A percentile compares a stretch with the other conserved stretches of the same genome.
Evolutionary conservation across 2,329 filamentous ascomycete genomes (phyloP).

Genomic region (Scopulariopsis brevicaulis): DNA sequence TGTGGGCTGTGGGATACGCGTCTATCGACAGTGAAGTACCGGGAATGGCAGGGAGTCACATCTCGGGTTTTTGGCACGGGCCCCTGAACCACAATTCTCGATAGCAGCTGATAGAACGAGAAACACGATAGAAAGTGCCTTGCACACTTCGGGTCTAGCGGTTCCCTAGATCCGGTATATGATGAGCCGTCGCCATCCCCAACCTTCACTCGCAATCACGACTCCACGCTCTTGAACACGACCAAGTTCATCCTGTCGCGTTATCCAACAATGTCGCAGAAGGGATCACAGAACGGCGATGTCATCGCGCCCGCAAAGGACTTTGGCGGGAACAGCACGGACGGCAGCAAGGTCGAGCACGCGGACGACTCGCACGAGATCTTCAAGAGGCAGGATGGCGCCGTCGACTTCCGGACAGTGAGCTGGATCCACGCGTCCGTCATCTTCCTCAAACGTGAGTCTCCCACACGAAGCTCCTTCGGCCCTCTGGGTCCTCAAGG

Average conservation of each 20-base stretch:
- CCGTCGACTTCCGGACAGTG: conserved; percentile 34
- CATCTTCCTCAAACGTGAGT: conserved; percentile 30
- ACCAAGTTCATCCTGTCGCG: background rate
- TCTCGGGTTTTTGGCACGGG: too few species aligned
- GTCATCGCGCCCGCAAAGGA: background rate
- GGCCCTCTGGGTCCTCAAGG: too few species aligned
- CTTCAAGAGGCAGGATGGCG: conserved; percentile 28
- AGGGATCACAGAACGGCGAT: background rate
- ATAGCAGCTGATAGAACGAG: too few species aligned
- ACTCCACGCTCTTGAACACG: background rate
- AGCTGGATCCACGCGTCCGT: conserved; percentile 33
- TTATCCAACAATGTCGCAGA: background rate
- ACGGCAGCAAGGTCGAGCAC: conserved; percentile 7
- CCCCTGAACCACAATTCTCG: too few species aligned
- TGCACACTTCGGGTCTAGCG: too few species aligned
- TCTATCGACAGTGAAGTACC: too few species aligned
- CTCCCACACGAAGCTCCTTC: background rate
- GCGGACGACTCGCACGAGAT: conserved; percentile 24
- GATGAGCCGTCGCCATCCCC: background rate
- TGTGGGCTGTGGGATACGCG: too few species aligned
- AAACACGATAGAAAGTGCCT: too few species aligned
- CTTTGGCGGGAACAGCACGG: background rate
- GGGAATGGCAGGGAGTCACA: too few species aligned
- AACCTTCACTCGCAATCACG: background rate
- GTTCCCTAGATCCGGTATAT: background rate